Evolutionary conservation across 306 rosid genomes (phyloP), one percentile per base, ranked within the genome.

Genomic region (Hippophae tibetana): DNA sequence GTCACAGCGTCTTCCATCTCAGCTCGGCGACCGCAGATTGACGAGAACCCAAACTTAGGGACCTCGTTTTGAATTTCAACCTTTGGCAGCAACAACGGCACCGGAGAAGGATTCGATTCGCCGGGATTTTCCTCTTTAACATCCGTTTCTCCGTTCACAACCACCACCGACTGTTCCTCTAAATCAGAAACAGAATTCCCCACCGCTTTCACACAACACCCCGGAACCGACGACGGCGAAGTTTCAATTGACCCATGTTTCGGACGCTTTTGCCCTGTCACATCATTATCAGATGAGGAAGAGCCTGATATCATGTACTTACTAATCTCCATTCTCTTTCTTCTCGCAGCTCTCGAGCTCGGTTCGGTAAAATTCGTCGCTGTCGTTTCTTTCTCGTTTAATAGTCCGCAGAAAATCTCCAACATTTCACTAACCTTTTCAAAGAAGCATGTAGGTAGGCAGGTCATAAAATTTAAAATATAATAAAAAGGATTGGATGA

Each of bases 1-100:
- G 84, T 65, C 47, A 84, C 80, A 3, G 82, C 81, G 50, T 84
- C 90, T 43, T 84, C 90, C 90, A 84, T 84, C 7, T 84, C 81
- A 68, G 84, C 70, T 14, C 90, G 70, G 42, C 90, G 57, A 48
- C 86, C 90, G 13, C 86, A 75, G 5, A 84, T 73, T 1, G 90
- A 84, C 27, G 81, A 72, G 51, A 76, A 42, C 0, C 90, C 87
- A 41, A 68, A 84, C 56, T 72, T 78, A 4, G 81, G 38, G 38
- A 31, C 38, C 38, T 2, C 5, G 38, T 31, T 31, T 31, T 31
- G 82, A 12, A 8, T 12, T 61, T 52, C 59, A 1, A 2, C 4
- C 38, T 31, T 13, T 43, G 13, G 26, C 10, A 47, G 31, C 49
- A 12, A 2, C 13, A 6, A 13, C 23, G 6, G 2, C 38, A 1